These are phyloP conservation scores for Punica granatum DNA, from an alignment of 345 rosid species.

Conservation along the genomic window DNA sequence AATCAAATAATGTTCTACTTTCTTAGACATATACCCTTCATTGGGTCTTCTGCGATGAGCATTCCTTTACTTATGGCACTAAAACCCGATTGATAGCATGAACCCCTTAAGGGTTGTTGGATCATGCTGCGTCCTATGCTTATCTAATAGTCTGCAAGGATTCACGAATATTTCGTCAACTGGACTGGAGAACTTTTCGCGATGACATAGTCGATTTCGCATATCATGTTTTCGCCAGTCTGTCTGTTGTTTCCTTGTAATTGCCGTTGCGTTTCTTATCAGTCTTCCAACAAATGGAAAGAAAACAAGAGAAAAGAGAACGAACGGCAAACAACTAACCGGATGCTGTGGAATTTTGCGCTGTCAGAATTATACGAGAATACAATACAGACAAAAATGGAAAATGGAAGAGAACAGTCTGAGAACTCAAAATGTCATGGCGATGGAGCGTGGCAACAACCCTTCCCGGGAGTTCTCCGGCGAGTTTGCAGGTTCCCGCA, in stretches of 20 bases:
- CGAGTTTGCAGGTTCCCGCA: neutral
- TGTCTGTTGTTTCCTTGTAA: too few species aligned
- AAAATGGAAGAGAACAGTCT: neutral
- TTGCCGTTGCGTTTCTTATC: too few species aligned
- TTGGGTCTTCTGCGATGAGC: neutral
- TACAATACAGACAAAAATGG: neutral
- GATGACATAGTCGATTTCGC: too few species aligned
- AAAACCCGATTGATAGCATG: neutral
- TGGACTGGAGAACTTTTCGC: too few species aligned
- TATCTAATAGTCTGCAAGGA: too few species aligned
- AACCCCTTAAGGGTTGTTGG: too few species aligned
- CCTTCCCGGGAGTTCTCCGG: slow-evolving; percentile 20
- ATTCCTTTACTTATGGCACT: neutral
- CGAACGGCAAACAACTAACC: neutral
- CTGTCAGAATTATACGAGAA: neutral
- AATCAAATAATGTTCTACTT: neutral
- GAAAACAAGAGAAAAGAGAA: neutral
- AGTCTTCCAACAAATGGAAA: neutral
- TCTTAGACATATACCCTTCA: neutral
- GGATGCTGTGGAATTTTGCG: neutral
- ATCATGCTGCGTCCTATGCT: too few species aligned
- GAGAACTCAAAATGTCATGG: neutral
- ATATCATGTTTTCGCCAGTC: too few species aligned
- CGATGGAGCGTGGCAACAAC: slow-evolving; percentile 3
- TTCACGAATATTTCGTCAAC: too few species aligned